Evolutionary conservation across 805 yeast genomes (phyloP), one percentile per base, ranked within the genome.

Genomic region (Monosporozyma servazzii): DNA sequence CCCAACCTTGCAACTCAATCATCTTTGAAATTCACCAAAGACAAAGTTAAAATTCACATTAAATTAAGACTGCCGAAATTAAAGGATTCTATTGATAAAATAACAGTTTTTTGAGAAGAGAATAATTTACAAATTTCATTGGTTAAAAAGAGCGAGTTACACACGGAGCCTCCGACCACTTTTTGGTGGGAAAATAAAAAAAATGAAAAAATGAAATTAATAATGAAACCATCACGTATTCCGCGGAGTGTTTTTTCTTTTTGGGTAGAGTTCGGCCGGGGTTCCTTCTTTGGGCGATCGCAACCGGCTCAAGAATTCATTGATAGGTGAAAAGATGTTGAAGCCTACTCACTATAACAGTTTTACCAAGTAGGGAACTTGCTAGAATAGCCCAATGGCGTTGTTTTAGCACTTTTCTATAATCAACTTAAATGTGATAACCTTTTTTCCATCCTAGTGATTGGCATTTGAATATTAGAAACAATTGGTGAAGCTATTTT

Each of bases 351-450:
- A 25, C 27, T 5, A 7, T 25, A 25, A 2, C 7, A 7, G 27
- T 5, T 25, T 25, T 25, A 25, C 27, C 27, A 25, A 5, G 27
- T 25, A 25, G 5, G 7, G 27, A 1, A 5, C 27, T 25, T 25
- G 27, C 27, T 25, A 25, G 27, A 2, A 1, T 25, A 2, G 7
- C 7, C 5, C 27, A 25, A 5, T 25, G 5, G 7, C 27, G 5
- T 25, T 5, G 27, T 25, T 25, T 25, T 25, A 7, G 27, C 5
- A 25, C 5, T 2, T 2, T 49, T 64, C 23, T 72, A 71, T 51
- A 74, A 71, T 8, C 74, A 71, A 53, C 65, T 72, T n/a, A 72
- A 72, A 53, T 73, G 75, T 4, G 64, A 64, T 27, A 63, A 61
- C n/a, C n/a, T 41, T 58, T 67, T 15, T 54, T 63, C 9, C 71